Conservation (phyloP, 768 basidiomycete species). For the Boletus vermiculosoides region DNA sequence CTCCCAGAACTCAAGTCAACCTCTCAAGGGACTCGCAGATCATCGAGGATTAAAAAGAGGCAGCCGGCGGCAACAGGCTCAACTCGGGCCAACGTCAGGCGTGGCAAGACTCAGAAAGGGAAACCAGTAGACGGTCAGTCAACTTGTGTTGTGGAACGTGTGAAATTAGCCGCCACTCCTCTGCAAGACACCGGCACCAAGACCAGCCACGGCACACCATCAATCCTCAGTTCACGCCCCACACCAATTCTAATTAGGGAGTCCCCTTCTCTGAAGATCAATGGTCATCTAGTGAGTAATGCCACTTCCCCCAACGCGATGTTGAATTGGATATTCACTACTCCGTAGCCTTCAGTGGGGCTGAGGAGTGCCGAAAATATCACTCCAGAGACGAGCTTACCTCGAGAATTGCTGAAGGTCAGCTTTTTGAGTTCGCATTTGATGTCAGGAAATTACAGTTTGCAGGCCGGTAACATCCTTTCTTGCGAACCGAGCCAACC, state of each 20-base stretch:
- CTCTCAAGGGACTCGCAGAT: slow-evolving; percentile 13
- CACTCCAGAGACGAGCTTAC: neutral
- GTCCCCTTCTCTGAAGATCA: neutral
- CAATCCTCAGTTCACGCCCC: neutral
- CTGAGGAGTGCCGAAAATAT: neutral
- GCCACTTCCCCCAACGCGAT: neutral
- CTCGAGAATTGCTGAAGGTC: slow-evolving; percentile 14
- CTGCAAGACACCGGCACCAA: neutral
- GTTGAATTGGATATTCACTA: neutral
- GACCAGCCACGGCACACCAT: neutral
- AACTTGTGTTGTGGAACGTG: neutral
- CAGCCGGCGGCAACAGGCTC: neutral
- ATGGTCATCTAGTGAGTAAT: slow-evolving; percentile 10
- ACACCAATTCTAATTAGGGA: neutral
- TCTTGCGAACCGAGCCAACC: slow-evolving; percentile 1
- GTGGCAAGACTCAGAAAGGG: slow-evolving; percentile 16
- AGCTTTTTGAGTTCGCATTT: slow-evolving; percentile 3
- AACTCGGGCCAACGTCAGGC: slow-evolving; percentile 28
- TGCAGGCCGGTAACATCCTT: slow-evolving; percentile 3
- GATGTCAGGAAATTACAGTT: neutral
- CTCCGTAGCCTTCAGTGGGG: slow-evolving; percentile 1
- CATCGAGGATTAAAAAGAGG: slow-evolving; percentile 18
- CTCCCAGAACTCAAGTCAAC: slow-evolving; percentile 22
- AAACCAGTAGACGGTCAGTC: slow-evolving; percentile 4
- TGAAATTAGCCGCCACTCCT: neutral